Evolutionary conservation across 2,329 filamentous ascomycete genomes (phyloP), one percentile per base, ranked within the genome.

Genomic region (Aphanocladium album): DNA sequence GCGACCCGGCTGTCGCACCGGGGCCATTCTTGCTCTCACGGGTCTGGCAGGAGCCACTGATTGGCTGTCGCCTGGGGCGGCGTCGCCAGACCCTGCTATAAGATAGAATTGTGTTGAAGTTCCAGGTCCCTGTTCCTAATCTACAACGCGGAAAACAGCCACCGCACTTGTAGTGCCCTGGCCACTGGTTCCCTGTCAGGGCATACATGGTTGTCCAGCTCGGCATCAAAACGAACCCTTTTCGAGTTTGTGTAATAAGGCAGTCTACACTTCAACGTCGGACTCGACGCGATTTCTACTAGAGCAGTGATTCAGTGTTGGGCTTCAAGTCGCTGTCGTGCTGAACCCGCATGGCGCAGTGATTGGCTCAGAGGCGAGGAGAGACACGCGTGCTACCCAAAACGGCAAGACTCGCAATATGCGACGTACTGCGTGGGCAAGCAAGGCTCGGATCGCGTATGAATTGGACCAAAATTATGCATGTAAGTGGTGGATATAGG

Each of bases 1-100:
- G 25, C 57, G 27, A 59, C 54, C 47, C 14, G 37, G 25, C 47
- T 46, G 37, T 59, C n/a, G 39, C 55, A 33, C 49, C 9, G 23
- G 16, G 37, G 19, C 47, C 57, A 59, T 59, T 53, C 57, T 59
- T 59, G 49, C 47, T 53, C 57, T 59, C 57, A 53, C 57, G 39
- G n/a, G 57, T 47, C 27, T 35, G 47, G 49, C 27, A 53, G 37
- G 46, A n/a, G 47, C 57, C 57, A 52, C 37, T 25, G 35, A 59
- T 46, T 46, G 47, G 57, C 57, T 37, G 25, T 35, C 21, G 21
- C 41, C 45, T 12, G 41, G 17, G 35, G 23, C 17, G 21, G 30
- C 21, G 30, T 9, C 9, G 5, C 21, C 21, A 21, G 16, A 11
- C 19, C n/a, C n/a, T n/a, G n/a, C 5, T 39, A 30, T 11, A 9